phyloP scores from a whole-genome alignment of 768 basidiomycete genomes.

The Stropharia rugosoannulata region DNA sequence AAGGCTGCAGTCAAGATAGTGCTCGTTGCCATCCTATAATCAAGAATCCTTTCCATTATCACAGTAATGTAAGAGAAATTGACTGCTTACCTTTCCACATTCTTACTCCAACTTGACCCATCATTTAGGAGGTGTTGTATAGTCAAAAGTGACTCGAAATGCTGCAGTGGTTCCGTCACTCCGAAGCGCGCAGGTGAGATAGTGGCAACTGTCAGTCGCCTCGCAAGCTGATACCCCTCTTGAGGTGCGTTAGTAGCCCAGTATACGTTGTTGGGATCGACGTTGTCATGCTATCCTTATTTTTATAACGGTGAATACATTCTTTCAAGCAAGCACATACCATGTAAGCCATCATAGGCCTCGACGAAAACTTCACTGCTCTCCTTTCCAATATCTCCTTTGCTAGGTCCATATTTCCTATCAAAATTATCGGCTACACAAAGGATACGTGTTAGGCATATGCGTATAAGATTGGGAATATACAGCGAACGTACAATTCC shows the following conservation, averaged over 20 bases:
- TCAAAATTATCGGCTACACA: neutral
- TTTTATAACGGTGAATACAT: neutral
- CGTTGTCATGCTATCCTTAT: neutral
- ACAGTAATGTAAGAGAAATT: neutral
- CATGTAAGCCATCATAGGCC: neutral
- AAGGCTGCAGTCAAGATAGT: neutral
- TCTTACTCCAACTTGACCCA: neutral
- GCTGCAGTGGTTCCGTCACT: neutral
- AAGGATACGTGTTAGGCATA: neutral
- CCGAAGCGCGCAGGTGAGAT: neutral
- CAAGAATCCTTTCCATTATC: neutral
- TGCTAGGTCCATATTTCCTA: neutral
- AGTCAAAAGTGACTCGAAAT: neutral
- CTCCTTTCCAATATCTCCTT: neutral
- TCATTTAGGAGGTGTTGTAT: neutral
- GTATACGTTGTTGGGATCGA: neutral
- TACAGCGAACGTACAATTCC: neutral
- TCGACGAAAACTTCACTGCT: neutral
- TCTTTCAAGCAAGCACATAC: neutral
- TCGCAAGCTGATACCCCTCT: neutral
- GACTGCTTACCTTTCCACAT: neutral
- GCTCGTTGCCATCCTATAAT: neutral
- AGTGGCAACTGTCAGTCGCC: neutral
- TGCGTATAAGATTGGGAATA: neutral
- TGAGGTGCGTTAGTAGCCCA: neutral